Percentiles rank a stretch among this genome's conserved stretches.
Conservation (phyloP, 106 monocot species). For the Platanthera guangdongensis region DNA sequence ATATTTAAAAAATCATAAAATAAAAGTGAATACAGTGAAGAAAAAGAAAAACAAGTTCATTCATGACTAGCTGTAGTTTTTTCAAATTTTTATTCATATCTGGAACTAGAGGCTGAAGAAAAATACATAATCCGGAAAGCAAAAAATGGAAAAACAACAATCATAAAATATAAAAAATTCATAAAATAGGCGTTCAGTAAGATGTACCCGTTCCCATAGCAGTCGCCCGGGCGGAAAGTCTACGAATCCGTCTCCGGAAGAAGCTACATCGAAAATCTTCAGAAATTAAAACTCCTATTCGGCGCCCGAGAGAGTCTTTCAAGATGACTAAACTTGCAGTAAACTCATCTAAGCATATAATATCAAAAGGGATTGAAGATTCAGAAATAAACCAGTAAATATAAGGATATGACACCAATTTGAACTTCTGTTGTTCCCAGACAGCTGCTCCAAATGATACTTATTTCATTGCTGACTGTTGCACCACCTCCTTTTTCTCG, state of each 20-base stretch:
- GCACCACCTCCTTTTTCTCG: slow-evolving; percentile 48
- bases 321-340: neutral
- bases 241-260: neutral
- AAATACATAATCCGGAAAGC: neutral
- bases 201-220: neutral
- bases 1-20: no score
- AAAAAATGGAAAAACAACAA: neutral
- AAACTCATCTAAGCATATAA: neutral
- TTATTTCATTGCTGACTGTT: slow-evolving; percentile 2
- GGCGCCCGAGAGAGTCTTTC: neutral
- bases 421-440: neutral
- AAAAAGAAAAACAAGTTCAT: no score
- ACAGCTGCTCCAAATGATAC: neutral
- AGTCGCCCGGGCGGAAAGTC: neutral
- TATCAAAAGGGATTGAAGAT: neutral
- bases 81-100: neutral
- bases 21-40: no score
- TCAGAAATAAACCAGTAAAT: neutral
- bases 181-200: neutral
- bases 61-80: neutral
- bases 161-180: neutral
- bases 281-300: neutral
- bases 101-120: neutral
- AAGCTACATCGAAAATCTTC: neutral
- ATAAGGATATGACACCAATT: neutral